Evolutionary conservation across 306 rosid species (phyloP), one percentile per base, ranked within the genome.

Genomic region (Astragalus membranaceus): DNA sequence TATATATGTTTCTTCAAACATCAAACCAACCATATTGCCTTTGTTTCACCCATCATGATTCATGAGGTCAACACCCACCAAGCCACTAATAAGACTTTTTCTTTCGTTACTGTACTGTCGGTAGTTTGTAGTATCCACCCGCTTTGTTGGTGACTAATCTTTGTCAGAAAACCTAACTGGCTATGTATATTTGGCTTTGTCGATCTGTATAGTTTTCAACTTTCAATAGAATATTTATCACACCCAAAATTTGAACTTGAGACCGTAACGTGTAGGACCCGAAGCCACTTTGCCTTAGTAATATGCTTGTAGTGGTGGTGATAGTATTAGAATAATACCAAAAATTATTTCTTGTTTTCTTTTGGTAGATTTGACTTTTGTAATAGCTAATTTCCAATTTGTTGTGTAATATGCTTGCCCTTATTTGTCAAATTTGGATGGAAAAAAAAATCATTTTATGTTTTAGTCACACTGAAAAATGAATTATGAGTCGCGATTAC

Each of bases 331-430:
- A 26, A 26, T 12, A 61, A 56, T 36, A 72, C 72, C 36, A 58
- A 72, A 72, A 17, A 30, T 43, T 64, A 59, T 47, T 64, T 2
- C 41, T 14, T 42, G 37, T 50, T 78, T 70, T 49, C 49, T 75
- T 76, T 65, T 13, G 65, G 36, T 63, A 35, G 73, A 76, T 78
- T 86, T 86, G 79, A 84, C 85, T 78, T 74, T 41, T 35, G 17
- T 56, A 14, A 55, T 17, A 51, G 23, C 52, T 42, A 14, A 52
- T 49, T 42, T 13, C 41, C 33, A 63, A 14, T 42, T 53, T 59
- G 54, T 20, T 23, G 4, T 54, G 23, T 64, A 70, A 74, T 58
- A 37, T 59, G 1, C 14, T 42, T 47, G 10, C 20, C 49, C 32
- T 16, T 56, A 52, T 46, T 52, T 23, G 76, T 67, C 76, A 43